A percentile compares a stretch with the other conserved stretches of the same genome.
These are phyloP conservation scores for Athelia psychrophila DNA, from an alignment of 1,284 basidiomycete species.

Conservation along the genomic window DNA sequence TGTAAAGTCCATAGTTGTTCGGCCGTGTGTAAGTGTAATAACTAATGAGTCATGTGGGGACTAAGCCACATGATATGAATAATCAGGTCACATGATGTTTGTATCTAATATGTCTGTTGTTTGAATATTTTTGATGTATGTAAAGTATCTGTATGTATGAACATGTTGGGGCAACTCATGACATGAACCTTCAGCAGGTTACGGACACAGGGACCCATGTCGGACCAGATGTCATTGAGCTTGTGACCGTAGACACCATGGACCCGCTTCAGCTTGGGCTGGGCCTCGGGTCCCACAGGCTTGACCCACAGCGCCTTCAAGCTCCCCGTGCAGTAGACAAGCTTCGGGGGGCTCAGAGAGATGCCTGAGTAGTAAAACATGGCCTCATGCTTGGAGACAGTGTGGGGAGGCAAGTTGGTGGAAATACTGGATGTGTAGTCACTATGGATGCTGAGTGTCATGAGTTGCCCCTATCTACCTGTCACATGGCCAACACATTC, in stretches of 20 bases:
- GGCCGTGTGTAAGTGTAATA: too few relatives aligned
- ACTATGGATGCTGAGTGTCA: constrained; percentile 10
- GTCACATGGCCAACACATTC: too few relatives aligned
- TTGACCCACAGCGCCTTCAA: constrained; percentile 12
- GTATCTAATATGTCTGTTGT: too few relatives aligned
- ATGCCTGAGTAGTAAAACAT: constrained; percentile 16
- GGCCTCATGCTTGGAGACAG: constrained; percentile 12
- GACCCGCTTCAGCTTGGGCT: constrained; percentile 18
- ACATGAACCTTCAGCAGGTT: constrained; percentile 12
- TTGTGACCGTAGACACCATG: constrained; percentile 16
- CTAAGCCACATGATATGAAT: too few relatives aligned
- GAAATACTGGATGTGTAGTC: constrained; percentile 13
- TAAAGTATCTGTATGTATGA: too few relatives aligned
- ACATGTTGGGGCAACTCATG: too few relatives aligned
- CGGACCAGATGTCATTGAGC: constrained; percentile 20
- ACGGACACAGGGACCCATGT: constrained; percentile 13
- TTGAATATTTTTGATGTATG: too few relatives aligned
- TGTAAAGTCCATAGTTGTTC: too few relatives aligned
- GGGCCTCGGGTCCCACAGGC: constrained; percentile 17
- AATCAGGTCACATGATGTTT: too few relatives aligned
- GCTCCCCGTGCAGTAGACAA: constrained; percentile 11
- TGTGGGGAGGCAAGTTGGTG: constrained; percentile 4
- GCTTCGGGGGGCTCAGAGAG: constrained; percentile 11
- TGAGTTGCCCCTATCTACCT: too few relatives aligned
- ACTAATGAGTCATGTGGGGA: too few relatives aligned